Conservation (phyloP, 148 eudicot species). For the Persicaria maculosa region DNA sequence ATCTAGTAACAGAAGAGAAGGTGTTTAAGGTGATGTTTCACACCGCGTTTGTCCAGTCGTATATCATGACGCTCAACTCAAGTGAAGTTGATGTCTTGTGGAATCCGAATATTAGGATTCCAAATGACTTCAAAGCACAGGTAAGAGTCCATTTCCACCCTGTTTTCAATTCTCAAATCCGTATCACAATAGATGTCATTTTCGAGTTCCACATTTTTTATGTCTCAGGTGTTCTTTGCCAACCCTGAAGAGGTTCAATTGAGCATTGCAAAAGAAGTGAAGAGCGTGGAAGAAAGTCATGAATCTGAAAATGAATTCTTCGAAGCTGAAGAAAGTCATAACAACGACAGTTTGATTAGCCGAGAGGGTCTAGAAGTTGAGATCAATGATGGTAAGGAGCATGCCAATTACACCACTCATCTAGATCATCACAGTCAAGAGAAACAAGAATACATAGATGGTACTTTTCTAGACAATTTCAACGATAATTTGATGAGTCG, state of each 20-base stretch:
- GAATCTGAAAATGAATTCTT: constrained; percentile 39
- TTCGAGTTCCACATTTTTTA: neutral
- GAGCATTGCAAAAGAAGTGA: neutral
- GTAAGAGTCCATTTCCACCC: constrained; percentile 14
- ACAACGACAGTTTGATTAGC: neutral
- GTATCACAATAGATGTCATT: neutral
- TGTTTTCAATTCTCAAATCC: neutral
- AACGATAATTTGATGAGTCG: neutral
- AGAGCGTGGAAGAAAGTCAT: constrained; percentile 17
- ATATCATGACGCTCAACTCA: constrained; percentile 31
- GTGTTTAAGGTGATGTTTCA: constrained; percentile 64
- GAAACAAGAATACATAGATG: neutral
- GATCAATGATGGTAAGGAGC: constrained; percentile 22
- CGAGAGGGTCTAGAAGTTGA: neutral
- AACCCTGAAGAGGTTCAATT: constrained; percentile 10
- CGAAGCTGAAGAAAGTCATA: constrained; percentile 34
- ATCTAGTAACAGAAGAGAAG: constrained; percentile 41
- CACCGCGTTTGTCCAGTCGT: constrained; percentile 47
- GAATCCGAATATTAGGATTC: constrained; percentile 32
- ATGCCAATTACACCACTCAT: constrained; percentile 13
- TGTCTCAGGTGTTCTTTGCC: constrained; percentile 9
- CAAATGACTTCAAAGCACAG: constrained; percentile 48
- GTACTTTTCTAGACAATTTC: neutral
- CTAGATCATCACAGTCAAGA: constrained; percentile 16
- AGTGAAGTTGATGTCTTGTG: constrained; percentile 44